A percentile compares a stretch with the other conserved stretches of the same genome.
These are phyloP conservation scores for Solanum chacoense DNA, from an alignment of 305 asterid species.

Conservation along the genomic window DNA sequence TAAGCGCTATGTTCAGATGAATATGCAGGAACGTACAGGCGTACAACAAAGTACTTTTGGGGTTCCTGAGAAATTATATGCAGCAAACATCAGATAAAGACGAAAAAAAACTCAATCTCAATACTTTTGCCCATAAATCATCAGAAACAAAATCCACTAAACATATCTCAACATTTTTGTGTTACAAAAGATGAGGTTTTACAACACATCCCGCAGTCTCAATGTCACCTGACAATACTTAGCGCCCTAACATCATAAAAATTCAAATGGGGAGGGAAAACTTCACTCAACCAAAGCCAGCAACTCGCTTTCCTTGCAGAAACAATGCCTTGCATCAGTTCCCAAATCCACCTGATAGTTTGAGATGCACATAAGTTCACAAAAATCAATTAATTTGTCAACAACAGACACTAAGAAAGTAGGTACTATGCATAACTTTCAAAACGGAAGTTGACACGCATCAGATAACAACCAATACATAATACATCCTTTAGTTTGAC, in stretches of 20 bases:
- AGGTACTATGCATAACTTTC: not conserved
- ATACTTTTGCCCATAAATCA: no score
- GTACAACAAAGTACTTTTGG: not conserved
- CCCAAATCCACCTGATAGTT: slow-evolving; percentile 62
- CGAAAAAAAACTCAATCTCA: no score
- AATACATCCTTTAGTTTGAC: not conserved
- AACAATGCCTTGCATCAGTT: slow-evolving; percentile 43
- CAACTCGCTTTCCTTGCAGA: slow-evolving; percentile 65
- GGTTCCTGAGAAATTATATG: no score
- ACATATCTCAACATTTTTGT: not conserved
- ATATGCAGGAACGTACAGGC: no score
- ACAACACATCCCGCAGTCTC: not conserved
- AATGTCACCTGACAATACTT: not conserved
- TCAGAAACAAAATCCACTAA: no score
- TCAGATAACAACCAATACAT: not conserved
- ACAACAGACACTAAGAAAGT: not conserved
- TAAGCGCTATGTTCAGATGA: not conserved
- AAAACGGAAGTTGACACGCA: not conserved
- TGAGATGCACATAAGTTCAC: not conserved
- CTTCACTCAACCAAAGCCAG: slow-evolving; percentile 44
- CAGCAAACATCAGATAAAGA: no score
- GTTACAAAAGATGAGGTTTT: not conserved
- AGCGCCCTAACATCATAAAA: not conserved
- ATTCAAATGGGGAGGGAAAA: not conserved
- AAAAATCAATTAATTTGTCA: not conserved